These are phyloP conservation scores for Stachybotrys elegans DNA, from an alignment of 2,329 filamentous ascomycete species.

Conservation along the genomic window DNA sequence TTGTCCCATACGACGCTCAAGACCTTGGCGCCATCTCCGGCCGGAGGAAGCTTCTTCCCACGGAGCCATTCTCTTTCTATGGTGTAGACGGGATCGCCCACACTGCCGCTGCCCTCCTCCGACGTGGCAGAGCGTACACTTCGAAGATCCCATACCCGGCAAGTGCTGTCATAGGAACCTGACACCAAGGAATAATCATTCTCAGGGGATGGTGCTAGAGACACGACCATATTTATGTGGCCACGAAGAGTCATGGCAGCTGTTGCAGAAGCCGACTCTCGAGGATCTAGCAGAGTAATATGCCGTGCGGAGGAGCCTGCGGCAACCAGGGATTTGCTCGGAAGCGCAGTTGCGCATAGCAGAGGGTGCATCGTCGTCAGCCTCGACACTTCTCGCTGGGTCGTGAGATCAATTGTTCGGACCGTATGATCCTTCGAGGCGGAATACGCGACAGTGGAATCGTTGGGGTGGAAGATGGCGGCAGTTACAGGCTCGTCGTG, in stretches of 20 bases:
- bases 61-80: slow-evolving; percentile 71
- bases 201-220: slow-evolving; percentile 46
- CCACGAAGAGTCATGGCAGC: slow-evolving; percentile 87
- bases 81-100: slow-evolving; percentile 69
- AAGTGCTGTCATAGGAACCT: slow-evolving; percentile 88
- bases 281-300: slow-evolving; percentile 89
- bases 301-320: slow-evolving; percentile 81
- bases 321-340: slow-evolving; percentile 56
- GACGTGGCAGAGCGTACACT: slow-evolving; percentile 56
- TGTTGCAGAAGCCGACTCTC: slow-evolving; percentile 69
- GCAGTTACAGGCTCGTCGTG: slow-evolving; percentile 73
- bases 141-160: slow-evolving; percentile 88
- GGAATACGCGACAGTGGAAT: slow-evolving; percentile 86
- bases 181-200: slow-evolving; percentile 82
- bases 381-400: slow-evolving; percentile 70
- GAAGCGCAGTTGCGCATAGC: slow-evolving; percentile 71
- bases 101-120: slow-evolving; percentile 55
- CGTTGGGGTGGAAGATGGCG: slow-evolving; percentile 77
- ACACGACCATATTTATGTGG: slow-evolving; percentile 69
- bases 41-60: slow-evolving; percentile 57
- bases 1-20: slow-evolving; percentile 84
- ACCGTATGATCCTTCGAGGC: slow-evolving; percentile 87
- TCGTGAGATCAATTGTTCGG: slow-evolving; percentile 86
- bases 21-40: slow-evolving; percentile 84
- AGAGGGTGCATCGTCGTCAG: slow-evolving; percentile 80